Base-by-base conservation (phyloP, 1,284 basidiomycete species). In the Cryptococcus hybrid region DNA sequence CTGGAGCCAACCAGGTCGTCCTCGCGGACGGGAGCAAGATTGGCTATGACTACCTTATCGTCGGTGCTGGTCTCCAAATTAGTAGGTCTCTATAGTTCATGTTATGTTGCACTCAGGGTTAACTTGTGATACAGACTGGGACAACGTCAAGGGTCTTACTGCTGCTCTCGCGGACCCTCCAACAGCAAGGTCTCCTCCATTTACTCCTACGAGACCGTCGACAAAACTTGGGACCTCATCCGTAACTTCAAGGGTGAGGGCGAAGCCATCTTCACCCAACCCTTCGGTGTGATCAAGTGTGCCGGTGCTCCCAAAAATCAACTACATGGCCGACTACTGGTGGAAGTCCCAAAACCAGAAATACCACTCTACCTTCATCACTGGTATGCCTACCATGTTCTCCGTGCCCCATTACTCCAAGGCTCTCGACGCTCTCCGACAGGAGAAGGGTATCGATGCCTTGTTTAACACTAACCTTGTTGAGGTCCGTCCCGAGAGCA, bases 381-480 rank as follows among this genome's bases (percentile, higher is more conserved):
- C 89, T n/a, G 95, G 93, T 57, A 88, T 88, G 73, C 90, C 90
- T 15, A 84, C 88, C 52, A 98, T 99, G 92, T 98, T 99, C 79
- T 85, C 80, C 47, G 82, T 83, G 37, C 81, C 81, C 15, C 93
- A 96, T 77, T 99, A 98, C 79, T 88, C 90, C 9, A 88, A 93
- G 61, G 89, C 87, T 4, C 82, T 98, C 50, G 83, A 97, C 57
- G 80, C 82, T 51, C 81, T 98, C 55, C 86, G 95, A 50, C 71
- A 88, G 57, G 78, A 89, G 69, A 88, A 95, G 57, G 87, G 88
- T 55, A 84, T 98, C 58, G 86, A 84, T 18, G 92, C 84, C 1
- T 79, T 84, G 60, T 96, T 97, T 79, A 83, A 85, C 67, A 88
- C 91, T 79, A 91, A 98, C 75, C 85, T 99, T 51, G 80, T 88